Base-by-base conservation (phyloP, 2,329 filamentous ascomycete species). In the Hymenotorrendiella dingleyae region DNA sequence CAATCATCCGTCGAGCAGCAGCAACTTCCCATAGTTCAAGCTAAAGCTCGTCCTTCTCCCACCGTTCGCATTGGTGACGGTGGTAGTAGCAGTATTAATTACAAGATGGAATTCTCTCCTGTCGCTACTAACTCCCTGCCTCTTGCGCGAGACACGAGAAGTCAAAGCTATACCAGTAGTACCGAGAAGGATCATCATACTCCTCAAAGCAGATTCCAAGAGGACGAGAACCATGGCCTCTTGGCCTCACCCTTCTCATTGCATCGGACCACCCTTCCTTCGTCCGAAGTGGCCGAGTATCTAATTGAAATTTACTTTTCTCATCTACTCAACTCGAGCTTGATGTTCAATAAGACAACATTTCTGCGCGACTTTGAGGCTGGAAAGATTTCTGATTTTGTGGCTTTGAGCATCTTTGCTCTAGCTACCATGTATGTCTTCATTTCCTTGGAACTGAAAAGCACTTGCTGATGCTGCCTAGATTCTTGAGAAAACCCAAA, bases 221-320 rank as follows among this genome's bases (percentile, higher is more conserved):
- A 9, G 9, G 16, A 10, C 4, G 11, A 20, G 16, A 27, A 30
- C n/a, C 19, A 12, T 16, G 16, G 10, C 8, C 20, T 16, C 14
- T 29, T 39, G 10, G n/a, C 14, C 19, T 17, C 19, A 19, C 19
- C 27, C 6, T 12, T 34, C 32, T n/a, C 26, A 22, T 22, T 36
- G 6, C 22, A 22, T 4, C 36, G n/a, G 24, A 41, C 24, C 4
- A 35, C 27, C 14, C 21, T 45, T 2, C 49, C 49, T 4, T 43
- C 45, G 3, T 16, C 41, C 4, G 45, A 53, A n/a, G 42, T 48
- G 20, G 43, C 48, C 9, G 32, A 39, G 3, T 43, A 38, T 8
- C 42, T 53, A 5, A 39, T 50, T 36, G 48, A 53, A 17, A 40
- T 53, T 20, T 53, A 46, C 34, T 50, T 53, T 19, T 36, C 36